These are phyloP conservation scores for Serendipita sp. DNA, from an alignment of 1,284 basidiomycete genomes.

Conservation along the genomic window DNA sequence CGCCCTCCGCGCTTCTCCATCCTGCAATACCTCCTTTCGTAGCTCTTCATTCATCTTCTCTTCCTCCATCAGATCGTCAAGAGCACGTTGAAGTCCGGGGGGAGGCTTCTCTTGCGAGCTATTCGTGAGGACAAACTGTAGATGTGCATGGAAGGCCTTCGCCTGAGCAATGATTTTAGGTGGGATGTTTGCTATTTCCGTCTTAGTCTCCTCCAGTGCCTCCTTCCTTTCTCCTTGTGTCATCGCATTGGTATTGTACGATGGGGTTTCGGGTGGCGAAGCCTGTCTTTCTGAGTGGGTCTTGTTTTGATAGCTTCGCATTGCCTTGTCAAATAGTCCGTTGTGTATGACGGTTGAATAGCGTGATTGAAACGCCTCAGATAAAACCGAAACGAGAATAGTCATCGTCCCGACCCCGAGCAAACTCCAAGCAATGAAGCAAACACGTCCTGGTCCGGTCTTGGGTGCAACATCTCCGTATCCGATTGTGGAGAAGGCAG, in stretches of 20 bases:
- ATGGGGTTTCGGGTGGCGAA: neutral
- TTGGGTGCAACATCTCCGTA: conserved; percentile 8
- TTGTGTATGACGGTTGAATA: conserved; percentile 4
- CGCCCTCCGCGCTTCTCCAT: conserved; percentile 4
- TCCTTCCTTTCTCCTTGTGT: neutral
- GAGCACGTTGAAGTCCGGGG: neutral
- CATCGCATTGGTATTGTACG: neutral
- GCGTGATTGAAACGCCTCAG: conserved; percentile 5
- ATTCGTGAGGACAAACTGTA: neutral
- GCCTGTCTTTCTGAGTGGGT: neutral
- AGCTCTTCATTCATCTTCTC: conserved; percentile 4
- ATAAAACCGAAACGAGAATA: conserved; percentile 7
- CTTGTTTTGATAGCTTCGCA: neutral
- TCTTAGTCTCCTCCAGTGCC: neutral
- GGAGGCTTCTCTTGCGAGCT: neutral
- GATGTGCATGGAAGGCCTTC: conserved; percentile 4
- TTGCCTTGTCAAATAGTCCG: conserved; percentile 2
- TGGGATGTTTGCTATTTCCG: neutral
- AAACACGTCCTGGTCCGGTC: conserved; percentile 5
- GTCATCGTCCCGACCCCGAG: conserved; percentile 8
- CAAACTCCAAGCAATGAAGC: conserved; percentile 7
- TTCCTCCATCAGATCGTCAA: conserved; percentile 6
- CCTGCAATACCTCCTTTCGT: neutral
- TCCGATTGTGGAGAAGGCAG: conserved; percentile 8
- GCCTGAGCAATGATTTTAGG: neutral